Evolutionary conservation across 192 early-diverging fungal genomes (phyloP).

Genomic region (Coemansia sp.): DNA sequence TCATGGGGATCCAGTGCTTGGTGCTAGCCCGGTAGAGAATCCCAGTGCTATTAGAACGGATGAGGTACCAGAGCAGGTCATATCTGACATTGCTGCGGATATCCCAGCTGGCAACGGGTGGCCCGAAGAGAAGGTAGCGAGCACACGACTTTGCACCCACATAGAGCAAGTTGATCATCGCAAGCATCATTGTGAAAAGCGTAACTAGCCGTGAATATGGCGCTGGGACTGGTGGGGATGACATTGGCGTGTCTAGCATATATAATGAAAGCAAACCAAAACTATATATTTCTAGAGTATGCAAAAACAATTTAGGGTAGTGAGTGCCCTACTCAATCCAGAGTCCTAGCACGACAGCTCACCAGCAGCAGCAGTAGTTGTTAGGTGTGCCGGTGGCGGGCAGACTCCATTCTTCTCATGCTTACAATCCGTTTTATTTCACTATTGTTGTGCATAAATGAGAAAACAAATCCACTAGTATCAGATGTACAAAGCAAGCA

Average conservation of each 20-base stretch:
- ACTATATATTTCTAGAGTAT: too few relatives aligned
- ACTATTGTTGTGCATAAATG: too few relatives aligned
- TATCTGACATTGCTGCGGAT: conserved; percentile 19
- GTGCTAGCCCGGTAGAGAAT: background rate
- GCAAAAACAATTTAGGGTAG: too few relatives aligned
- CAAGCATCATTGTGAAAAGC: background rate
- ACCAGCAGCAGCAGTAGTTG: too few relatives aligned
- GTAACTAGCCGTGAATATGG: background rate
- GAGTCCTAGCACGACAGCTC: too few relatives aligned
- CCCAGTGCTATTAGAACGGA: background rate
- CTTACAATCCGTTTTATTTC: too few relatives aligned
- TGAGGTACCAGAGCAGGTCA: conserved; percentile 29
- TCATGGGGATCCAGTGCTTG: conserved; percentile 7
- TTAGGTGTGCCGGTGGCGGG: too few relatives aligned
- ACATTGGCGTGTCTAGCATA: background rate
- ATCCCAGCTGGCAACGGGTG: conserved; percentile 16
- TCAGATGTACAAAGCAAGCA: background rate
- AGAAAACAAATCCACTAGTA: background rate
- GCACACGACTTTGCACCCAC: background rate
- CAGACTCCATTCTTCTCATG: too few relatives aligned
- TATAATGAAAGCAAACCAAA: background rate
- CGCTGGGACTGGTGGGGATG: background rate
- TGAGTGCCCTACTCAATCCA: too few relatives aligned
- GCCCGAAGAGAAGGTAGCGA: conserved; percentile 12
- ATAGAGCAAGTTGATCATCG: background rate